Evolutionary conservation across 2,329 filamentous ascomycete genomes (phyloP).

Genomic region (Pseudogymnoascus sp.): DNA sequence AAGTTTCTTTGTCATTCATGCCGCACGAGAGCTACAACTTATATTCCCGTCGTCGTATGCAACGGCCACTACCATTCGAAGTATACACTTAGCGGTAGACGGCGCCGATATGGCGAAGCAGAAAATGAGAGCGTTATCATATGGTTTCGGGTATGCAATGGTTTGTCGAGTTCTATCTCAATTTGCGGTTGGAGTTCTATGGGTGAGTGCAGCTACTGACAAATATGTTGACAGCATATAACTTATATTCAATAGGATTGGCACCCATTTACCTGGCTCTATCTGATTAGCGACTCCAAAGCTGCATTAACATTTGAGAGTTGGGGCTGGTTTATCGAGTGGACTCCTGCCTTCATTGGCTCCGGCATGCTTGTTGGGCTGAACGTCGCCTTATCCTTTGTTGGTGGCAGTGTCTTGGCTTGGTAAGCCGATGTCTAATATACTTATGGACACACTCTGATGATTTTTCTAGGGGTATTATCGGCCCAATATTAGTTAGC

Average conservation of each 20-base stretch:
- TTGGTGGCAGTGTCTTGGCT: slow-evolving; percentile 6
- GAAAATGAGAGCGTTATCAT: slow-evolving; percentile 32
- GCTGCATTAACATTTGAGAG: slow-evolving; percentile 29
- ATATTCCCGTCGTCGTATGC: slow-evolving; percentile 38
- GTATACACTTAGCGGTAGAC: slow-evolving; percentile 34
- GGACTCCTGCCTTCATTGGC: slow-evolving; percentile 13
- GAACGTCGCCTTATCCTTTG: slow-evolving; percentile 2
- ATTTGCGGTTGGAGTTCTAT: slow-evolving; percentile 36
- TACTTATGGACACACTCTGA: not conserved
- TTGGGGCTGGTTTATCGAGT: slow-evolving; percentile 39
- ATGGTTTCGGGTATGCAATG: slow-evolving; percentile 33
- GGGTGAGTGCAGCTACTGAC: slow-evolving; percentile 24
- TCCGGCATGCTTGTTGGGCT: slow-evolving; percentile 9
- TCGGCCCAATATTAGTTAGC: not conserved
- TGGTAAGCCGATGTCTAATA: not conserved
- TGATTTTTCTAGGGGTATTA: not conserved
- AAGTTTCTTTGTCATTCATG: slow-evolving; percentile 37
- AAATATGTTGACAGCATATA: not conserved
- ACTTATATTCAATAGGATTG: not conserved
- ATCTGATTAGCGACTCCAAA: slow-evolving; percentile 20
- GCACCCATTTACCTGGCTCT: slow-evolving; percentile 22
- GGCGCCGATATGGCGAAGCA: slow-evolving; percentile 36
- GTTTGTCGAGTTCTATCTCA: slow-evolving; percentile 36
- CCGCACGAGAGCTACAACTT: slow-evolving; percentile 30
- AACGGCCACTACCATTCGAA: slow-evolving; percentile 38